These are phyloP conservation scores for Sanchytrium tribonematis DNA, from an alignment of 371 early-diverging fungal genomes.

Conservation along the genomic window DNA sequence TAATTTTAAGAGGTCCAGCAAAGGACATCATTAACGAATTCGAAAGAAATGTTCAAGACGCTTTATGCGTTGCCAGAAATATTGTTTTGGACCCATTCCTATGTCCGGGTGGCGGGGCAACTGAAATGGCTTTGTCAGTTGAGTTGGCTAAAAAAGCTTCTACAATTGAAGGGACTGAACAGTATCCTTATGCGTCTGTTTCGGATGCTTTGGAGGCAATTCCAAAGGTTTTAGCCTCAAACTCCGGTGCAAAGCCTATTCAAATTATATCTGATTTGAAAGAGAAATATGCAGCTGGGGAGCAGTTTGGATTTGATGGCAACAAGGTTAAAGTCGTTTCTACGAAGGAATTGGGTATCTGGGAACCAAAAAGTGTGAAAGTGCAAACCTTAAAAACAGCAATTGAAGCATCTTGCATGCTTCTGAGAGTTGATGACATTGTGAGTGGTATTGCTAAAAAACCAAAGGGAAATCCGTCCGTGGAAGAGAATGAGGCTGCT, in stretches of 20 bases:
- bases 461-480: not conserved
- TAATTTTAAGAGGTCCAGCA: constrained; percentile 89
- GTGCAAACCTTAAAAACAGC: constrained; percentile 97
- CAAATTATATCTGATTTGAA: constrained; percentile 71
- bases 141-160: constrained; percentile 64
- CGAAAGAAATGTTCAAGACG: constrained; percentile 98
- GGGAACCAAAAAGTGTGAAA: constrained; percentile 99
- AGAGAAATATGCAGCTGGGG: constrained; percentile 70
- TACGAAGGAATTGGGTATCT: constrained; percentile 81
- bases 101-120: constrained; percentile 97
- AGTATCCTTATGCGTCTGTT: constrained; percentile 81
- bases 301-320: constrained; percentile 79
- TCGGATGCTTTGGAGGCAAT: constrained; percentile 93
- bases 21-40: constrained; percentile 96
- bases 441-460: constrained; percentile 58
- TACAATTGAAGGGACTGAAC: constrained; percentile 56
- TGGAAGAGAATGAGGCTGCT: not conserved
- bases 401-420: constrained; percentile 36
- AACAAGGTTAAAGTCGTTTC: constrained; percentile 76
- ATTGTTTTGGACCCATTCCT: constrained; percentile 75
- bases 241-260: constrained; percentile 89
- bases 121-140: constrained; percentile 93
- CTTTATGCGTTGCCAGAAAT: constrained; percentile 95
- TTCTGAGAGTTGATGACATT: constrained; percentile 65
- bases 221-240: constrained; percentile 88